Evolutionary conservation across 345 rosid genomes (phyloP), one percentile per base, ranked within the genome.

Genomic region (Aegle marmelos): DNA sequence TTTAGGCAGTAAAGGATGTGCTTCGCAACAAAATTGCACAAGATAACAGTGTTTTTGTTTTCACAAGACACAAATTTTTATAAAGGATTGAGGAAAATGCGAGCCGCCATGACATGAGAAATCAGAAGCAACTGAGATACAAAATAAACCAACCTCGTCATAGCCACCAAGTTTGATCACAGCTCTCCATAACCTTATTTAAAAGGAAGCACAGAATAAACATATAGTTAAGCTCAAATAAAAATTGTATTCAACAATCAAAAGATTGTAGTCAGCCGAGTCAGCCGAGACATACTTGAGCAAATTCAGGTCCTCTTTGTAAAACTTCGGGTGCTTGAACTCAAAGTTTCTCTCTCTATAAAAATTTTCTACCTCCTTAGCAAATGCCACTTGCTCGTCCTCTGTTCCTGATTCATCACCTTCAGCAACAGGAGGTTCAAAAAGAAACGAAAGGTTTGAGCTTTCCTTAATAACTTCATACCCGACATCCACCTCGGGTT

Each of bases 101-200:
- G 53, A 53, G n/a, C 50, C 27, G n/a, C 37, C 9, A 62, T 14
- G 57, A 72, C 19, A 16, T 56, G 30, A 64, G 41, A 16, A 65
- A 19, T 39, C 50, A n/a, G 68, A 45, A 45, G 2, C 19, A 9
- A 75, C 68, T 19, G n/a, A 53, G 50, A 34, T 22, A 70, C 9
- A 73, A 74, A 65, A 22, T 53, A 80, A 50, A 58, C 83, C 28
- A 79, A 91, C 94, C 91, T 85, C 90, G 61, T 91, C 91, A 82
- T 91, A 91, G 79, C 92, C 94, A 54, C 94, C 92, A 41, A 89
- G 79, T 77, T 81, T 89, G 76, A 88, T 89, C 75, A 91, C 94
- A 57, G 90, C 87, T 76, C 89, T 87, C 88, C 89, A 91, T 58
- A 91, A 84, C 85, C 94, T 91, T 68, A 77, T 5, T 24, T 65